A percentile compares a stretch with the other conserved stretches of the same genome.
Conservation (phyloP, 2,329 filamentous ascomycete genomes). For the Claviceps citrina region DNA sequence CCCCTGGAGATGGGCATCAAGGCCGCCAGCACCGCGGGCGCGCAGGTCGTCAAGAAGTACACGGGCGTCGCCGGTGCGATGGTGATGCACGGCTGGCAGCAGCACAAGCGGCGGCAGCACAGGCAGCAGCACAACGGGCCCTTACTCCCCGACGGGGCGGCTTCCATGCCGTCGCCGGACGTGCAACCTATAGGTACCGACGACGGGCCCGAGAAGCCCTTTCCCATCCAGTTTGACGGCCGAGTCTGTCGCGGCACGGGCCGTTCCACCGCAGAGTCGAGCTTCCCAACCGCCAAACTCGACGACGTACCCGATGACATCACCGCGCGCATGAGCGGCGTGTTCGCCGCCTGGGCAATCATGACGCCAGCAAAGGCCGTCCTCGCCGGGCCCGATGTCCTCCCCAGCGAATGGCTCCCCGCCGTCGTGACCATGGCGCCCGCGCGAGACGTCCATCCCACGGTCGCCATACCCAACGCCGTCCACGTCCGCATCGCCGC, state of each 20-base stretch:
- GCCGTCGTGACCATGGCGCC: conserved; percentile 42
- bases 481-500: conserved; percentile 39
- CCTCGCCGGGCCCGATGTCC: no score
- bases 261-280: conserved; percentile 22
- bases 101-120: conserved; percentile 23
- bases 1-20: conserved; percentile 51
- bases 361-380: no score
- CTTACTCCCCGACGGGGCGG: no score
- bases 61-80: conserved; percentile 21
- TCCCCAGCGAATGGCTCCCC: conserved; percentile 46
- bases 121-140: no score
- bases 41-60: conserved; percentile 28
- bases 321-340: conserved; percentile 38
- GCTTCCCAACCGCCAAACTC: conserved; percentile 40
- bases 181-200: no score
- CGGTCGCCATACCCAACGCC: conserved; percentile 32
- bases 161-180: conserved; percentile 18
- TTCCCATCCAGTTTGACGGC: conserved; percentile 36
- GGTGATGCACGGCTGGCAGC: conserved; percentile 24
- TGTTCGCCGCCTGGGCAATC: conserved; percentile 56
- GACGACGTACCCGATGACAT: conserved; percentile 35
- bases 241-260: conserved; percentile 31
- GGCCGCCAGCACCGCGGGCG: conserved; percentile 35
- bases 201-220: conserved; percentile 35
- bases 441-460: conserved; percentile 27